phyloP scores from a whole-genome alignment of 495 filamentous ascomycete species.

The Neurospora cerealis region DNA sequence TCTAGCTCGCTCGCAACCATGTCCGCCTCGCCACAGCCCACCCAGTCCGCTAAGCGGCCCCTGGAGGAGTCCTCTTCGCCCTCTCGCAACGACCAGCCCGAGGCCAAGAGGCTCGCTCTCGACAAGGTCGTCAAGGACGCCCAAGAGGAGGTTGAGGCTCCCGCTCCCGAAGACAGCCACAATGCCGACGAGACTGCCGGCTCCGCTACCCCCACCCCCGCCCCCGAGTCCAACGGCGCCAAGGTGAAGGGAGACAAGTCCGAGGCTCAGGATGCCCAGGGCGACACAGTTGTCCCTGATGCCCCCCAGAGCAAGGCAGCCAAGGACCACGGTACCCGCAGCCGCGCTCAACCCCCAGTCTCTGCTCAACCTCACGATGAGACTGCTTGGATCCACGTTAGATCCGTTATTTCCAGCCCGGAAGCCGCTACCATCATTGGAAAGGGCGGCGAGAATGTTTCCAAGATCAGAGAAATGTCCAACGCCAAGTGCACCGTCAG shows the following conservation, averaged over 20 bases:
- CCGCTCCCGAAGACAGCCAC: constrained; percentile 9
- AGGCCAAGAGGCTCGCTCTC: constrained; percentile 91
- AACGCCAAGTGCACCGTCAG: constrained; percentile 97
- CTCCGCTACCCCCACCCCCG: background rate
- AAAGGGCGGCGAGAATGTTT: constrained; percentile 97
- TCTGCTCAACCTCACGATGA: constrained; percentile 55
- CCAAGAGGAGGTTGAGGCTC: constrained; percentile 25
- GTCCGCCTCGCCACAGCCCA: constrained; percentile 46
- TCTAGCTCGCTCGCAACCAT: constrained; percentile 23
- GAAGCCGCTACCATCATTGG: constrained; percentile 97
- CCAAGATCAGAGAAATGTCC: constrained; percentile 81
- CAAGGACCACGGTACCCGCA: constrained; percentile 14
- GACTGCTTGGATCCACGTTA: constrained; percentile 91
- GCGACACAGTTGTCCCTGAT: constrained; percentile 65
- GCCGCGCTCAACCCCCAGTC: constrained; percentile 34
- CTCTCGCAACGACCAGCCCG: constrained; percentile 85
- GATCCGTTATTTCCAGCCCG: constrained; percentile 89
- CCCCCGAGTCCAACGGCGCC: constrained; percentile 30
- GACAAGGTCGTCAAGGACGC: constrained; percentile 71
- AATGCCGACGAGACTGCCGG: constrained; percentile 3
- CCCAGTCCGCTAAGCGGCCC: constrained; percentile 72
- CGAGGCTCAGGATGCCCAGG: constrained; percentile 49
- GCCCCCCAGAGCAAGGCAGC: constrained; percentile 37
- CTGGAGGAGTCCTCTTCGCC: constrained; percentile 95
- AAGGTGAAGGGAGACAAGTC: constrained; percentile 43